phyloP scores from a whole-genome alignment of 495 filamentous ascomycete species.

The Penicillium bovifimosum region DNA sequence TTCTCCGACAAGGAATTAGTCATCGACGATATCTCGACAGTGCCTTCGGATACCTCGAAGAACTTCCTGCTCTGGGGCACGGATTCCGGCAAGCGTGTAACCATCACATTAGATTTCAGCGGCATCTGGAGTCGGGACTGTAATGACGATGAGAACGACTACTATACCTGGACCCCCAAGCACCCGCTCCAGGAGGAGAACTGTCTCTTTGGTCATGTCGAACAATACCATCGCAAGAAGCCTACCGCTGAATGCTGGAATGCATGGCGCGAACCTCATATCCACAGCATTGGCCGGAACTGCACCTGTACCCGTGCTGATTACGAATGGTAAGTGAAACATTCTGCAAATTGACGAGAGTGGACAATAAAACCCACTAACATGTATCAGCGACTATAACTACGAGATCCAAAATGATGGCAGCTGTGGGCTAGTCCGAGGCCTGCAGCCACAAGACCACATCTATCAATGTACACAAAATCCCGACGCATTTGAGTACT shows the following conservation, averaged over 20 bases:
- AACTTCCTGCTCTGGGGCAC: constrained; percentile 87
- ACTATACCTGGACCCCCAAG: constrained; percentile 75
- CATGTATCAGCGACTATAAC: constrained; percentile 75
- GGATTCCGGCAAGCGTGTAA: constrained; percentile 48
- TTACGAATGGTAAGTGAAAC: constrained; percentile 74
- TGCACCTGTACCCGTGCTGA: constrained; percentile 80
- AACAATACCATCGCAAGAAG: constrained; percentile 88
- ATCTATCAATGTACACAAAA: constrained; percentile 60
- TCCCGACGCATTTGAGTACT: constrained; percentile 64
- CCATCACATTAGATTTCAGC: constrained; percentile 84
- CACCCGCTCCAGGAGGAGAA: constrained; percentile 69
- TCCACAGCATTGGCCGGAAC: constrained; percentile 55
- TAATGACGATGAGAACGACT: constrained; percentile 62
- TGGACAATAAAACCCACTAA: constrained; percentile 13
- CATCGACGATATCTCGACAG: constrained; percentile 74
- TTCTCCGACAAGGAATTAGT: constrained; percentile 66
- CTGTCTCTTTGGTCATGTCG: constrained; percentile 88
- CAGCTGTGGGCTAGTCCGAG: constrained; percentile 67
- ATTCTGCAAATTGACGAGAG: neutral
- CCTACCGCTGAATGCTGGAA: constrained; percentile 70
- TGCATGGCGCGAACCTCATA: constrained; percentile 63
- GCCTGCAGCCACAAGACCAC: constrained; percentile 62
- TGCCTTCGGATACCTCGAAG: constrained; percentile 81
- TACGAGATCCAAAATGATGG: constrained; percentile 71
- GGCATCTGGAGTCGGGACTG: constrained; percentile 66